Base-by-base conservation (phyloP, 2,329 filamentous ascomycete genomes). In the Knufia fluminis region DNA sequence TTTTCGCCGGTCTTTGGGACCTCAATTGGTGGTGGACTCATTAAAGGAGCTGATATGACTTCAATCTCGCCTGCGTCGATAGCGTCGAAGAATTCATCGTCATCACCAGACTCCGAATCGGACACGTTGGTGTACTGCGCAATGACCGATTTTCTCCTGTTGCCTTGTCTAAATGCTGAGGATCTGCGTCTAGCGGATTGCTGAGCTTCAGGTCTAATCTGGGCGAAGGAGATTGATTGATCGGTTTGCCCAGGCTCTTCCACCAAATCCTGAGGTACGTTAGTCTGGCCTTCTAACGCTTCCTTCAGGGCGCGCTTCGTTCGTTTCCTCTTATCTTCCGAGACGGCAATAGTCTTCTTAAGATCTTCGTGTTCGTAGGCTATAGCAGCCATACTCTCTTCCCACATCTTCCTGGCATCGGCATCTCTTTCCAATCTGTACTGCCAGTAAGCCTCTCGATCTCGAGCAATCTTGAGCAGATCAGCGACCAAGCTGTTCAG, bases 331-430 rank as follows among this genome's bases (percentile, higher is more conserved):
- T 94, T 97, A 62, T 85, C 79, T 65, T 97, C 91, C 1, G 89
- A 86, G 66, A 95, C 86, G 39, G 86, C 88, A 53, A 96, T 86
- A 51, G 83, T 84, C 31, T 80, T 86, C 64, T 97, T 88, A 1
- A 98, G 76, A 46, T 89, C 79, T 67, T 97, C 92, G 60, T 98
- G 92, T 65, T 98, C 92, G 49, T 81, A 82, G 16, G 90, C 92
- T n/a, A 98, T 85, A 60, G 90, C 83, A 8, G 92, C 89, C 92
- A 98, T 96, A 68, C 90, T 97, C 61, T 98, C 92, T 68, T 98
- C 92, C 92, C 92, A 98, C 80, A 98, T 86, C 52, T 86, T 83
- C 32, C 92, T 82, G 69, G 97, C 84, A 63, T 95, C 87, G 38
- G 83, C 83, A 69, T 98, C 92, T 48, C 89, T 83, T 58, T 95